These are phyloP conservation scores for Triangularia verruculosa DNA, from an alignment of 2,329 filamentous ascomycete genomes.

Conservation along the genomic window DNA sequence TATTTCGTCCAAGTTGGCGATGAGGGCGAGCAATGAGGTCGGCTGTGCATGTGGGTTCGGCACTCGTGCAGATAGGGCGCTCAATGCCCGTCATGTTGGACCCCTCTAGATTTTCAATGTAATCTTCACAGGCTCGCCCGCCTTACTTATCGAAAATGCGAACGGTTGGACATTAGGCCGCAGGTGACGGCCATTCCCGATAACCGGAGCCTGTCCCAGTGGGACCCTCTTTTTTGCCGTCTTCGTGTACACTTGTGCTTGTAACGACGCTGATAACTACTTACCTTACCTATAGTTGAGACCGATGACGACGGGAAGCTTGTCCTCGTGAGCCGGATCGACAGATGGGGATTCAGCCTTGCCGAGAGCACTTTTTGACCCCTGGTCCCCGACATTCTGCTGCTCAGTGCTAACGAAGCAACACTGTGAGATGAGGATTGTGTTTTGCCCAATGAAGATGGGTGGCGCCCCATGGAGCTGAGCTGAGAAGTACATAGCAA, in stretches of 20 bases:
- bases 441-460: constrained; percentile 4
- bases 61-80: neutral
- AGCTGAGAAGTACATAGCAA: neutral
- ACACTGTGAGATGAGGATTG: neutral
- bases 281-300: neutral
- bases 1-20: neutral
- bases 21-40: neutral
- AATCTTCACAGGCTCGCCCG: neutral
- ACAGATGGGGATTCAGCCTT: constrained; percentile 4
- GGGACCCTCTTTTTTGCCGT: neutral
- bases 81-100: neutral
- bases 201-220: neutral
- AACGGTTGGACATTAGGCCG: neutral
- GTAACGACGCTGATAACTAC: neutral
- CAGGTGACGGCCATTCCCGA: neutral
- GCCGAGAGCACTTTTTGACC: neutral
- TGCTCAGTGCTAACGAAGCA: neutral
- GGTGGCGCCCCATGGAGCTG: constrained; percentile 5
- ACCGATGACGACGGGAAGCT: neutral
- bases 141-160: neutral
- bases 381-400: neutral
- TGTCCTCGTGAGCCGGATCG: neutral
- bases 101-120: neutral
- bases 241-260: neutral
- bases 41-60: neutral